phyloP scores from a whole-genome alignment of 2,329 filamentous ascomycete genomes.

The Escovopsis sp. region DNA sequence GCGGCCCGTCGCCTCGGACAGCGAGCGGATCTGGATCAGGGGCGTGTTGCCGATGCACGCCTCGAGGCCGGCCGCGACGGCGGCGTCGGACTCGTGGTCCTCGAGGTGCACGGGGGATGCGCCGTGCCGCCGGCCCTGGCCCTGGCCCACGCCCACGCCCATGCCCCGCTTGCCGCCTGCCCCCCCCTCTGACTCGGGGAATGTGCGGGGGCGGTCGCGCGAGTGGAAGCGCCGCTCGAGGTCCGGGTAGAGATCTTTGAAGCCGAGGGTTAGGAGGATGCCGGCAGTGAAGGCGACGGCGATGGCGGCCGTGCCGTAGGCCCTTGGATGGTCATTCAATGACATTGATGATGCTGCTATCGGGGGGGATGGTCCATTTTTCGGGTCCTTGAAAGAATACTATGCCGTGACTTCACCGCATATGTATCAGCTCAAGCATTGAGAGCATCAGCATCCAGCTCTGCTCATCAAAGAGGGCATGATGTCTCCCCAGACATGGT shows the following conservation, averaged over 20 bases:
- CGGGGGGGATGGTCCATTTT: neutral
- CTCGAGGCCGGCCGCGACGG: constrained; percentile 56
- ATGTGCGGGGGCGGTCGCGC: constrained; percentile 15
- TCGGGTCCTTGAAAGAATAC: no score
- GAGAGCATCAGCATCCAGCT: no score
- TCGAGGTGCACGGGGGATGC: constrained; percentile 37
- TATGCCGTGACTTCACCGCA: no score
- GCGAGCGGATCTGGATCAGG: constrained; percentile 68
- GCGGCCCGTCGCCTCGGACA: constrained; percentile 77
- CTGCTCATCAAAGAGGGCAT: no score
- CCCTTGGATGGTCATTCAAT: constrained; percentile 44
- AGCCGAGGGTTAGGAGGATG: constrained; percentile 57
- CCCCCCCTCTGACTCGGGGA: no score
- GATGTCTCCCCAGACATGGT: no score
- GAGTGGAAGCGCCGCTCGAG: constrained; percentile 50
- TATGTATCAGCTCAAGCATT: no score
- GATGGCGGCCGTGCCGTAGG: constrained; percentile 51
- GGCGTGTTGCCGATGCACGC: constrained; percentile 90
- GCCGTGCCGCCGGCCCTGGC: constrained; percentile 23
- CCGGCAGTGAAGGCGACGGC: constrained; percentile 64
- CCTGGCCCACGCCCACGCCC: neutral
- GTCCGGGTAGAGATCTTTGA: constrained; percentile 69
- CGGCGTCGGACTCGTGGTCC: constrained; percentile 30
- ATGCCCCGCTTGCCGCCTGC: no score
- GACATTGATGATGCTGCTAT: constrained; percentile 36